Percentiles rank a stretch among this genome's conserved stretches.
Evolutionary conservation across 2,329 filamentous ascomycete genomes (phyloP).

Genomic region (Juglanconis sp.): DNA sequence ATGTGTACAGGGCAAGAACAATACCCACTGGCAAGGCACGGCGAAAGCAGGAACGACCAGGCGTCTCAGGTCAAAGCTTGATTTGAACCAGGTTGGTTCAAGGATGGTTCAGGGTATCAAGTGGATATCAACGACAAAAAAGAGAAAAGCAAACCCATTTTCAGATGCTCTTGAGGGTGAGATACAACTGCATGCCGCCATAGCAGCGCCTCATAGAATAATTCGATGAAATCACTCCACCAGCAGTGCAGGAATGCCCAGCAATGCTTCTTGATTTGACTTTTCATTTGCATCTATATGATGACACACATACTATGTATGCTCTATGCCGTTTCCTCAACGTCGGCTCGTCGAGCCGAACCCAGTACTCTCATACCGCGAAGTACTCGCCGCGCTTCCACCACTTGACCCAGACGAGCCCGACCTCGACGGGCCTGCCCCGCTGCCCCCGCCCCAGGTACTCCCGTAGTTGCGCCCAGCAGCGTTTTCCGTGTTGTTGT

Average conservation of each 20-base stretch:
- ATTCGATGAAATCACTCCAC: conserved; percentile 12
- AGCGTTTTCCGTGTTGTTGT: conserved; percentile 28
- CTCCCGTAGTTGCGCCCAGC: conserved; percentile 28
- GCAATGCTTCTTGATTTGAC: too few relatives aligned
- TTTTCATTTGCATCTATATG: too few relatives aligned
- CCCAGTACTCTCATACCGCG: conserved; percentile 65
- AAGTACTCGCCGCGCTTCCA: conserved; percentile 29
- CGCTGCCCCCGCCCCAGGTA: conserved; percentile 28
- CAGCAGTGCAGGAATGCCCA: neutral
- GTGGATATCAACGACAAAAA: conserved; percentile 7
- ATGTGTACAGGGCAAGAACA: conserved; percentile 8
- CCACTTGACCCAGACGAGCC: conserved; percentile 31
- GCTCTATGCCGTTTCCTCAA: conserved; percentile 25
- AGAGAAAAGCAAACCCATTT: neutral
- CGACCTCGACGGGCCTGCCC: conserved; percentile 33
- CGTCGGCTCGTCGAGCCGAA: conserved; percentile 67
- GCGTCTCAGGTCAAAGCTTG: conserved; percentile 9
- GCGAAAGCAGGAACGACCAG: conserved; percentile 6
- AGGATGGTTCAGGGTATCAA: conserved; percentile 6
- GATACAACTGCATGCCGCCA: neutral
- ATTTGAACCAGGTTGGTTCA: neutral
- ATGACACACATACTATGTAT: neutral
- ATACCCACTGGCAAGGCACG: conserved; percentile 7
- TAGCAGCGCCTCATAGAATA: conserved; percentile 16
- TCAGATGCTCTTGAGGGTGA: conserved; percentile 1